Base-by-base conservation (phyloP, 352 stramenopile species). In the Pythium scleroteichum region DNA sequence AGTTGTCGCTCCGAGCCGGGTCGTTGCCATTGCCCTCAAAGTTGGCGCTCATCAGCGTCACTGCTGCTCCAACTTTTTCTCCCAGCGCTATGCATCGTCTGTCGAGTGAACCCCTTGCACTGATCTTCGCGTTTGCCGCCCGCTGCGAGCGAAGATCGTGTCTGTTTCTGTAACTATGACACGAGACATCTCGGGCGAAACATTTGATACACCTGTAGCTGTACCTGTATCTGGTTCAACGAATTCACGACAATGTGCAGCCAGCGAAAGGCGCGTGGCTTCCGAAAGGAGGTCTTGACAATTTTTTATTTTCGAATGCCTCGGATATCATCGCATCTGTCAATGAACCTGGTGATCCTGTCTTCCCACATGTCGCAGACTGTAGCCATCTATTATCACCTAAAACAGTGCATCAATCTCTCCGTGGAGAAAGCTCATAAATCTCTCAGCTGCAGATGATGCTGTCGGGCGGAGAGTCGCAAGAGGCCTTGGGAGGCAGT, bases 331-430 rank as follows among this genome's bases (percentile, higher is more conserved):
- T 44, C 16, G 13, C 38, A 20, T 17, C 38, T 44, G 38, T 20
- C 38, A 44, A 44, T 39, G 33, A 39, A 39, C 14, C 33, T 14
- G 8, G 8, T 14, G 14, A 39, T 14, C 17, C 13, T 5, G 4
- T 44, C 38, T 7, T 7, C 4, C 5, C 46, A 38, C 46, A 53
- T 53, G 46, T 53, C 46, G 24, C 46, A 53, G 46, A 53, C 13
- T 53, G 46, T 53, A 53, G 20, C 46, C 24, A 53, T 53, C 3
- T 16, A 13, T n/a, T 6, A 44, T 35, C 29, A 35, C 29, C 29
- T 35, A 35, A 35, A 5, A 10, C 29, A 35, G 29, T 35, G 29
- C 29, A 35, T 35, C 29, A 35, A 35, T 35, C 29, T 35, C 29
- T 35, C 29, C 29, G 10, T 35, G 29, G 29, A 35, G 10, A 35